phyloP scores from a whole-genome alignment of 208 protist genomes.

The Zelonia costaricensis region DNA sequence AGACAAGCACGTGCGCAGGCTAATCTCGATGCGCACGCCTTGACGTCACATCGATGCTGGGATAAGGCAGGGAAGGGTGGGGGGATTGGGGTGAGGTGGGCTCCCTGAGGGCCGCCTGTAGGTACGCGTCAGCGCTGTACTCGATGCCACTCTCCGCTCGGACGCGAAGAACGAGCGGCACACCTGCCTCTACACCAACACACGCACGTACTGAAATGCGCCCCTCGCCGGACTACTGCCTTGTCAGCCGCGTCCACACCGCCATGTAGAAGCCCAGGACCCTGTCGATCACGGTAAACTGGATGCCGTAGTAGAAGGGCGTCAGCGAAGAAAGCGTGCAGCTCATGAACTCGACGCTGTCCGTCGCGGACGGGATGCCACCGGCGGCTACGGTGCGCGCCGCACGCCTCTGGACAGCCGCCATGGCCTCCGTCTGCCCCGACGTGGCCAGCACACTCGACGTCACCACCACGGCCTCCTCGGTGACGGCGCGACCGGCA shows the following conservation, averaged over 20 bases:
- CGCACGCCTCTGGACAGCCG: slow-evolving; percentile 27
- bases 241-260: slow-evolving; percentile 70
- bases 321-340: slow-evolving; percentile 38
- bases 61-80: too few species aligned
- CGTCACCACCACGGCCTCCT: slow-evolving; percentile 40
- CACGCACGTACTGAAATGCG: too few species aligned
- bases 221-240: too few species aligned
- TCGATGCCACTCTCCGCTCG: too few species aligned
- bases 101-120: too few species aligned
- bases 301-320: slow-evolving; percentile 63
- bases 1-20: too few species aligned
- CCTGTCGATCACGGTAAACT: slow-evolving; percentile 69
- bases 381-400: slow-evolving; percentile 23
- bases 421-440: slow-evolving; percentile 47
- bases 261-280: slow-evolving; percentile 84
- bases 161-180: too few species aligned
- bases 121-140: too few species aligned
- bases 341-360: slow-evolving; percentile 60
- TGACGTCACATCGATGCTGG: too few species aligned
- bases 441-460: slow-evolving; percentile 39
- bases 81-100: too few species aligned
- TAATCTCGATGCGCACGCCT: too few species aligned
- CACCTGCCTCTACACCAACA: too few species aligned
- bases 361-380: slow-evolving; percentile 37
- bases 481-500: slow-evolving; percentile 36